A percentile compares a stretch with the other conserved stretches of the same genome.
phyloP scores from a whole-genome alignment of 768 basidiomycete species.

The Suillus subluteus region DNA sequence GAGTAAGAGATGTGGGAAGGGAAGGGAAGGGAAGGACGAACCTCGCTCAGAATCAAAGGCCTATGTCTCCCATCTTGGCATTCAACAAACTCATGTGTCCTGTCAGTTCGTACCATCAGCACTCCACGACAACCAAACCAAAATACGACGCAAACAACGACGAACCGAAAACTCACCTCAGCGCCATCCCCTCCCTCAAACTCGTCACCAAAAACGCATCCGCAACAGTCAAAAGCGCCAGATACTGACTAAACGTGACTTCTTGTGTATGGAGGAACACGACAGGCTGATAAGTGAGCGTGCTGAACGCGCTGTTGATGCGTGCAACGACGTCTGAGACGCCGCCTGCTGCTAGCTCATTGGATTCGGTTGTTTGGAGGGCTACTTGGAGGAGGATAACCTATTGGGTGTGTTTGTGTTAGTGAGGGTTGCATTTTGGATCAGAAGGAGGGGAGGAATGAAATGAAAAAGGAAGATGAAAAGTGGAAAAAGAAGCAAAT shows the following conservation, averaged over 20 bases:
- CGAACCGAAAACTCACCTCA: slow-evolving; percentile 41
- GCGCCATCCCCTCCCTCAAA: slow-evolving; percentile 87
- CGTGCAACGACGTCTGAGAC: slow-evolving; percentile 75
- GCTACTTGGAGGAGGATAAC: slow-evolving; percentile 88
- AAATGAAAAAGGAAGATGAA: background rate
- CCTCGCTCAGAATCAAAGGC: slow-evolving; percentile 81
- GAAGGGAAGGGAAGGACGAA: slow-evolving; percentile 31
- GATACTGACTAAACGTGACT: slow-evolving; percentile 83
- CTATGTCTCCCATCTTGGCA: slow-evolving; percentile 74
- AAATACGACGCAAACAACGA: background rate
- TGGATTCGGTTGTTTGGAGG: slow-evolving; percentile 77
- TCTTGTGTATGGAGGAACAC: slow-evolving; percentile 87
- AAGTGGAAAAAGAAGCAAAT: background rate
- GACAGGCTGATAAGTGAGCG: slow-evolving; percentile 84
- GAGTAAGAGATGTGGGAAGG: slow-evolving; percentile 1
- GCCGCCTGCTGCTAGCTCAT: slow-evolving; percentile 66
- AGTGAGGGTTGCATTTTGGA: background rate
- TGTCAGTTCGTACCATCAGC: slow-evolving; percentile 10
- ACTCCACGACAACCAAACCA: background rate
- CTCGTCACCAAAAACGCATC: slow-evolving; percentile 87
- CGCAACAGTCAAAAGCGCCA: slow-evolving; percentile 78
- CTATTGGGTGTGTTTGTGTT: slow-evolving; percentile 32
- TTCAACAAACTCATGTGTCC: slow-evolving; percentile 83
- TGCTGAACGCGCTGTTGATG: slow-evolving; percentile 83
- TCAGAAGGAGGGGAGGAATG: background rate